Base-by-base conservation (phyloP, 345 rosid species). In the Hypericum androsaemum region DNA sequence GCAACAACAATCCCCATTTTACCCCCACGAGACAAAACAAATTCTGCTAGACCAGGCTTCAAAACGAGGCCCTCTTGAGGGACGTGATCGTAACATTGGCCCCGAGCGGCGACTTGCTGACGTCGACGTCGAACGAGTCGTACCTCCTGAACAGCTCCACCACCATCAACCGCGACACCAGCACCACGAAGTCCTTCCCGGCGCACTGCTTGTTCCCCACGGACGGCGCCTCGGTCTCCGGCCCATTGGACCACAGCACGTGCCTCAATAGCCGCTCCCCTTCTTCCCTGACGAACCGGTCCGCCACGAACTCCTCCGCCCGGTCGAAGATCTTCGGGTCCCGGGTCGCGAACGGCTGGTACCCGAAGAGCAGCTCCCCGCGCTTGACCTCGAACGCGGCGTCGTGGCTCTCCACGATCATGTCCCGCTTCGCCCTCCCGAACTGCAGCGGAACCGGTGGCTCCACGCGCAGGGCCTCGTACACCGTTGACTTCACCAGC, bases 161-260 rank as follows among this genome's bases (percentile, higher is more conserved):
- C 44, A 92, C 40, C 10, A 92, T 64, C 56, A 92, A 72, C 66
- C 96, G 74, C 3, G 86, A 61, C 37, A 77, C 74, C 56, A 92
- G 58, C 7, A 84, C 83, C 11, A 92, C 96, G 32, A 92, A 84
- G 58, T 88, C 88, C 61, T 88, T 92, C 13, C 96, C 98, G 0
- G 78, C 96, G 12, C 95, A 92, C 47, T 92, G 98, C 41, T 92
- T 92, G 62, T 87, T 81, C 15, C 11, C 72, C 43, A 77, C 49
- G 0, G 87, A 77, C 0, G 96, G 86, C 12, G 28, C 54, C 74
- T 78, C 80, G 0, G 80, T 81, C 78, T 92, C 84, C 0, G 84
- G 86, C 5, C 98, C 98, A 7, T 92, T 92, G 0, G 98, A 92
- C 98, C 98, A 92, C n/a, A 92, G 44, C 63, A 92, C 83, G 62